phyloP scores from a whole-genome alignment of 768 basidiomycete species.

The Tremella mesenterica region DNA sequence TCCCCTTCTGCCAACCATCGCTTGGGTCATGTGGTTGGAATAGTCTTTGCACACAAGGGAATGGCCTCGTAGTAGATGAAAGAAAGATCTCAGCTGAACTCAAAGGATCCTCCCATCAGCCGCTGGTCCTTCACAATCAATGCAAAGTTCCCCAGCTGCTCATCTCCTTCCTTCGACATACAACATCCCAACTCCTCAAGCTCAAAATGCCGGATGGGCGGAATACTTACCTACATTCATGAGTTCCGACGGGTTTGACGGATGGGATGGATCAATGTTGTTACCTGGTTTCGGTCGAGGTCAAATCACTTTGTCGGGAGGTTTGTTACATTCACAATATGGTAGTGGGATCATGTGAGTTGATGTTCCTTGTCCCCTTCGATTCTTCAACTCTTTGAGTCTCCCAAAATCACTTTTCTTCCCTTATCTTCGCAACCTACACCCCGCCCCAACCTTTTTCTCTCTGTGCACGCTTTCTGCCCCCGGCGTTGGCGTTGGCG shows the following conservation, averaged over 20 bases:
- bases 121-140: slow-evolving; percentile 33
- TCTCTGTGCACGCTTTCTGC: no score
- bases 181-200: background rate
- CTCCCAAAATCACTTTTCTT: no score
- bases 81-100: background rate
- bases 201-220: slow-evolving; percentile 24
- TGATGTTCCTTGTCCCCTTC: background rate
- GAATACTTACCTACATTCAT: slow-evolving; percentile 37
- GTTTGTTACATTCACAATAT: slow-evolving; percentile 34
- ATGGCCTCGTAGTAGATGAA: background rate
- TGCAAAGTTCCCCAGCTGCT: slow-evolving; percentile 26
- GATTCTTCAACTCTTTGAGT: background rate
- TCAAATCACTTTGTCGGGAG: slow-evolving; percentile 35
- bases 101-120: slow-evolving; percentile 34
- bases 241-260: slow-evolving; percentile 35
- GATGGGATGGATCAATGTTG: slow-evolving; percentile 41
- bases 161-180: background rate
- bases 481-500: no score
- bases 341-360: slow-evolving; percentile 42
- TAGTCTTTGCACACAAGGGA: background rate
- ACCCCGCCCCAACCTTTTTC: no score
- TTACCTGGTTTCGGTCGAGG: slow-evolving; percentile 38
- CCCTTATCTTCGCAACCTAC: no score
- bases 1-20: background rate
- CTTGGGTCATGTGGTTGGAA: background rate